These are phyloP conservation scores for Solanum lignicaule DNA, from an alignment of 257 asterid genomes.

Conservation along the genomic window DNA sequence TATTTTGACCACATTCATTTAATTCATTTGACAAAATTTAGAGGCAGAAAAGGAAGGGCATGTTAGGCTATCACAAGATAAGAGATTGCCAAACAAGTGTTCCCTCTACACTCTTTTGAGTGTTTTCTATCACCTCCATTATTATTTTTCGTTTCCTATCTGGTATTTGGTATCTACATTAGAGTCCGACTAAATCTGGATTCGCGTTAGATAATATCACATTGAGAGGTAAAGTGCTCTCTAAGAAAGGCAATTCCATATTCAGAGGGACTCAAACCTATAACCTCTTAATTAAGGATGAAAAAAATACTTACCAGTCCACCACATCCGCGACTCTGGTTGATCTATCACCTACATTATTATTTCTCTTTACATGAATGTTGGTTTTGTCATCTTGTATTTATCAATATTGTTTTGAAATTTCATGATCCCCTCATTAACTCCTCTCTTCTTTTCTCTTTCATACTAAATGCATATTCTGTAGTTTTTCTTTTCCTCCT, in stretches of 20 bases:
- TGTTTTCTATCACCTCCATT: neutral
- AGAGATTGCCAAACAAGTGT: neutral
- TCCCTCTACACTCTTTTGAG: neutral
- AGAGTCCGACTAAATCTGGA: accelerated
- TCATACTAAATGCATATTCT: neutral
- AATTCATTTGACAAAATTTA: neutral
- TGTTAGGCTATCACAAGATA: neutral
- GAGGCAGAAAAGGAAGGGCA: neutral
- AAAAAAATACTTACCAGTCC: too few species aligned
- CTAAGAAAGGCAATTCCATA: accelerated
- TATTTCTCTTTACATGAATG: neutral
- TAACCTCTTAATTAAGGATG: too few species aligned
- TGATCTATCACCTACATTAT: neutral
- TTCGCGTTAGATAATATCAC: accelerated
- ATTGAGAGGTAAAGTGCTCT: too few species aligned
- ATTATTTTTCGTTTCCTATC: neutral
- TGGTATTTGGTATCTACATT: accelerated
- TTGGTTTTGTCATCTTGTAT: neutral
- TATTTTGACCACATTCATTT: neutral
- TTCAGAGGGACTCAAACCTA: accelerated
- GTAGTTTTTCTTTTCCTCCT: neutral
- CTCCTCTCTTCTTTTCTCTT: neutral
- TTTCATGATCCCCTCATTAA: neutral
- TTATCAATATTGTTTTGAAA: neutral
- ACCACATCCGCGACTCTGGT: accelerated